Conservation (phyloP, 2,329 filamentous ascomycete species). For the Fusarium denticulatum region DNA sequence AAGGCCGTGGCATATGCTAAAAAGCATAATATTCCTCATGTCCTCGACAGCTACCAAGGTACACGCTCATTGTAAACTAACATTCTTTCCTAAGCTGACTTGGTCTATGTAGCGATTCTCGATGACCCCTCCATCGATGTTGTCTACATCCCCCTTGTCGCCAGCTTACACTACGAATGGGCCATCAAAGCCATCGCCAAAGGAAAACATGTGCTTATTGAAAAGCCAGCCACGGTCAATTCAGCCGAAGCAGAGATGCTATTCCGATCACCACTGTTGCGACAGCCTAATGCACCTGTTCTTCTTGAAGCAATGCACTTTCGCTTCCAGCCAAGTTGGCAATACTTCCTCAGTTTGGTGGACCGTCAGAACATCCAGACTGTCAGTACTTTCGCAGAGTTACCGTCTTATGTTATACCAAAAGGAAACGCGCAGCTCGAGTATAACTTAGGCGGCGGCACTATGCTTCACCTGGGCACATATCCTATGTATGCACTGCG, state of each 20-base stretch:
- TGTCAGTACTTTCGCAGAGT: fast-evolving
- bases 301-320: background rate
- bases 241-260: background rate
- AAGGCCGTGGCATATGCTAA: background rate
- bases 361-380: background rate
- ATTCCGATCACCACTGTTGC: background rate
- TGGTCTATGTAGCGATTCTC: background rate
- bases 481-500: background rate
- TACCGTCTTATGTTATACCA: background rate
- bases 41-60: background rate
- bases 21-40: background rate
- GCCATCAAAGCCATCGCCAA: background rate
- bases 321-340: background rate
- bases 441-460: background rate
- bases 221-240: background rate
- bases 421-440: background rate
- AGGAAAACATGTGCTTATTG: background rate
- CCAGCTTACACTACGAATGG: background rate
- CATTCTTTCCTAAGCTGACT: background rate
- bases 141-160: background rate
- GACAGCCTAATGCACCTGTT: background rate
- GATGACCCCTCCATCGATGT: background rate
- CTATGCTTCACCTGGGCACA: background rate
- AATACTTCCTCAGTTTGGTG: background rate
- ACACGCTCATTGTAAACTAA: fast-evolving